These are phyloP conservation scores for Allantophomopsis cytisporea DNA, from an alignment of 2,329 filamentous ascomycete genomes.

Conservation along the genomic window DNA sequence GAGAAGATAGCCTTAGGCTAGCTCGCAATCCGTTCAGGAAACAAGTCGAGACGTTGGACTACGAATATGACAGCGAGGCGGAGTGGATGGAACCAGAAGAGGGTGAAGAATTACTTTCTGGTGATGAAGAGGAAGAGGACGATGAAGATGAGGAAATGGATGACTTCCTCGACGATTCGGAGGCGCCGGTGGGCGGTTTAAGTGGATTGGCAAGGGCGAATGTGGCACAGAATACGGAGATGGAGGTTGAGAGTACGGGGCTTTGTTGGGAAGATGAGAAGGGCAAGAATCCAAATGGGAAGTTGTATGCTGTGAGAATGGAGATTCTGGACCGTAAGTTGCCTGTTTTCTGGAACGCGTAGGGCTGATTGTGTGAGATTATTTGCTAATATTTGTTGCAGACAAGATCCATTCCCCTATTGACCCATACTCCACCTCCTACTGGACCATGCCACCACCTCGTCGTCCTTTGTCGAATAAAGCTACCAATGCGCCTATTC, in stretches of 20 bases:
- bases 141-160: conserved; percentile 55
- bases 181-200: conserved; percentile 40
- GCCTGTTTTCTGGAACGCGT: conserved; percentile 8
- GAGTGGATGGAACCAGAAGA: conserved; percentile 59
- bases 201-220: conserved; percentile 37
- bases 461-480: conserved; percentile 18
- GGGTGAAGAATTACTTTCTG: conserved; percentile 37
- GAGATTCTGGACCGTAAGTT: conserved; percentile 59
- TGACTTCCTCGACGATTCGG: conserved; percentile 52
- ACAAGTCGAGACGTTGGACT: conserved; percentile 48
- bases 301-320: conserved; percentile 50
- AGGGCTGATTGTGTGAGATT: conserved; percentile 1
- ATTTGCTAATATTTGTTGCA: conserved; percentile 1
- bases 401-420: conserved; percentile 34
- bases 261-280: conserved; percentile 65
- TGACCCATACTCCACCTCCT: conserved; percentile 71
- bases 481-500: conserved; percentile 4
- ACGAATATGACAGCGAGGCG: conserved; percentile 76
- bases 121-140: conserved; percentile 54
- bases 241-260: conserved; percentile 67
- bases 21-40: conserved; percentile 39
- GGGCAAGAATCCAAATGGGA: conserved; percentile 30
- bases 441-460: conserved; percentile 47
- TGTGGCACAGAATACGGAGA: conserved; percentile 55
- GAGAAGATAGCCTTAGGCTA: conserved; percentile 25